Base-by-base conservation (phyloP, 495 filamentous ascomycete species). In the Monascus purpureus region DNA sequence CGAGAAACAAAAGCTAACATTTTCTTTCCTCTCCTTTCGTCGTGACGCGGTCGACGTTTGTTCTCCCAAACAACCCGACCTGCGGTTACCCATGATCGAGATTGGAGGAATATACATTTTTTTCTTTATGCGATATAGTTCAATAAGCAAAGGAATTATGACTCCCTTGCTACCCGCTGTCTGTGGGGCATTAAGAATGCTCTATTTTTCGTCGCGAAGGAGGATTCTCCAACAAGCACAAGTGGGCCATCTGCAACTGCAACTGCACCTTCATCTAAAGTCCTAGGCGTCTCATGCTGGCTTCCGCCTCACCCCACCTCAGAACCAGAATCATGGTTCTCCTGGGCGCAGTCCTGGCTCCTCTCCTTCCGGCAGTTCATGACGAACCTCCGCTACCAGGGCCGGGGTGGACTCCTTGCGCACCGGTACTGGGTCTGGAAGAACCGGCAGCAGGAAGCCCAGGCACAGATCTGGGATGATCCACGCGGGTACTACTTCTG, bases 361-460 rank as follows among this genome's bases (percentile, higher is more conserved):
- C 49, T 79, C n/a, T 75, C 68, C 45, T 32, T 63, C 14, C 49
- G 46, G 14, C 74, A 79, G 34, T 39, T 73, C 6, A 39, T 55
- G 17, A 75, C 67, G 57, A 79, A 77, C 37, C 43, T 73, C 6
- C 55, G 52, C 32, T 68, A 72, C 38, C 15, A 42, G 5, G 74
- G 74, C 6, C 66, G 64, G 5, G 73, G 73, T 2, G 73, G 73
- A 7, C 55, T 79, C 12, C 71, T 68, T 39, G 61, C 65, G 28
- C 46, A 64, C 47, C 64, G 74, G 14, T 79, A 79, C 45, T 76
- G 64, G 52, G 73, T 75, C 46, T 79, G 74, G 74, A 79, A 79
- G 36, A 54, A 53, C 19, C 47, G 53, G n/a, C 73, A 77, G 47
- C 52, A 59, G 3, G 58, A 65, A 29, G 71, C 66, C 5, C 74